These are phyloP conservation scores for Candida labiduridarum DNA, from an alignment of 1,139 yeast genomes.

Conservation along the genomic window DNA sequence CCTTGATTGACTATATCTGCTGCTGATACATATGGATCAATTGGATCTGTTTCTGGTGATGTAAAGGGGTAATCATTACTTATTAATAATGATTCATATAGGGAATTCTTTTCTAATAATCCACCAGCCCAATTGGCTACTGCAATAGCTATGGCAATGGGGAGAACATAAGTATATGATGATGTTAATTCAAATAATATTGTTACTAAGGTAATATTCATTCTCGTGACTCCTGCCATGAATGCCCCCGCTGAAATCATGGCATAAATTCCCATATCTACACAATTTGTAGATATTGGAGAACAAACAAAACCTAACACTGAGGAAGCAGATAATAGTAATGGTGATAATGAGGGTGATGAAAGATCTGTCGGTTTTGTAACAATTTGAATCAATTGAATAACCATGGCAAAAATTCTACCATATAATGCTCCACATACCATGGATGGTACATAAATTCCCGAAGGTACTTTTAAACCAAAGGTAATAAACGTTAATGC, in stretches of 20 bases:
- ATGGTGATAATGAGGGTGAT: too few relatives aligned
- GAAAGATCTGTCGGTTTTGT: conserved; percentile 12
- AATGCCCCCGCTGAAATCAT: conserved; percentile 71
- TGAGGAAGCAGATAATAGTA: background rate
- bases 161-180: conserved; percentile 60
- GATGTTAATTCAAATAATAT: conserved; percentile 64
- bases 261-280: conserved; percentile 64
- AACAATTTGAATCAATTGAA: conserved; percentile 41
- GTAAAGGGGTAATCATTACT: conserved; percentile 60
- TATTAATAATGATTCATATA: conserved; percentile 53
- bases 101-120: conserved; percentile 52
- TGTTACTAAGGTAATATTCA: conserved; percentile 64
- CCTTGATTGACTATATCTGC: conserved; percentile 42
- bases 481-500: conserved; percentile 55
- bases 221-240: conserved; percentile 69
- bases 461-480: conserved; percentile 66
- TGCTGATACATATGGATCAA: conserved; percentile 35
- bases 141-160: conserved; percentile 58
- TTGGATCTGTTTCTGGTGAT: conserved; percentile 41
- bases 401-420: conserved; percentile 49
- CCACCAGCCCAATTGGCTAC: conserved; percentile 63
- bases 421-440: conserved; percentile 70
- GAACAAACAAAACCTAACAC: conserved; percentile 18
- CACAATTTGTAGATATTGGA: conserved; percentile 25
- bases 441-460: conserved; percentile 72